phyloP scores from a whole-genome alignment of 345 rosid species.

The Ceriops tagal region DNA sequence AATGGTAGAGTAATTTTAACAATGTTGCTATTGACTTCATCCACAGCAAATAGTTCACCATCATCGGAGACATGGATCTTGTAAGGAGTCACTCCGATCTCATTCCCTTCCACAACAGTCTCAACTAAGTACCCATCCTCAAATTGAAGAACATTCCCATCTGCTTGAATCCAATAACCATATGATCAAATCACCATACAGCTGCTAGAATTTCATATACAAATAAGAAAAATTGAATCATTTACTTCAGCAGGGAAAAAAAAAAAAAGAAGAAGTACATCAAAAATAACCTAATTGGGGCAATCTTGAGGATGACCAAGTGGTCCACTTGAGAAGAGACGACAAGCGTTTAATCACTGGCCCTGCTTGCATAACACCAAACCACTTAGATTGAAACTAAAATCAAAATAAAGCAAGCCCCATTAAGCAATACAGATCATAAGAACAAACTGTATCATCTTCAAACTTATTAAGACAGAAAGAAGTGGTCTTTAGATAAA shows the following conservation, averaged over 20 bases:
- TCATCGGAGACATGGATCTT: constrained; percentile 68
- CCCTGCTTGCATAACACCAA: constrained; percentile 28
- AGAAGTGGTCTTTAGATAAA: too few relatives aligned
- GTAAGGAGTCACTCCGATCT: constrained; percentile 78
- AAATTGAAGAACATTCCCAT: constrained; percentile 66
- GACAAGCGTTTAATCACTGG: constrained; percentile 69
- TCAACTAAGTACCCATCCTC: constrained; percentile 89
- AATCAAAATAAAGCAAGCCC: background rate
- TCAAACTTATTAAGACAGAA: too few relatives aligned
- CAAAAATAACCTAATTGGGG: constrained; percentile 55
- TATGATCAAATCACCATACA: background rate
- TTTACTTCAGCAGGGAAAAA: background rate
- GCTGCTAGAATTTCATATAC: background rate
- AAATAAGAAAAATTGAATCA: background rate
- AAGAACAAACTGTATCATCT: background rate
- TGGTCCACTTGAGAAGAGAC: constrained; percentile 65
- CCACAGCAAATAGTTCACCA: constrained; percentile 85
- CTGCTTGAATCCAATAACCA: constrained; percentile 34
- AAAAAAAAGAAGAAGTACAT: background rate
- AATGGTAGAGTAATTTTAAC: constrained; percentile 94
- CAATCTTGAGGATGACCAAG: constrained; percentile 52
- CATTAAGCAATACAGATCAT: background rate
- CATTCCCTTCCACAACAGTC: constrained; percentile 81
- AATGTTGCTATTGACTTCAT: constrained; percentile 80
- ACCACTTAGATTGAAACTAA: background rate